These are phyloP conservation scores for Eucalyptus erythrocorys DNA, from an alignment of 345 rosid species.

Conservation along the genomic window DNA sequence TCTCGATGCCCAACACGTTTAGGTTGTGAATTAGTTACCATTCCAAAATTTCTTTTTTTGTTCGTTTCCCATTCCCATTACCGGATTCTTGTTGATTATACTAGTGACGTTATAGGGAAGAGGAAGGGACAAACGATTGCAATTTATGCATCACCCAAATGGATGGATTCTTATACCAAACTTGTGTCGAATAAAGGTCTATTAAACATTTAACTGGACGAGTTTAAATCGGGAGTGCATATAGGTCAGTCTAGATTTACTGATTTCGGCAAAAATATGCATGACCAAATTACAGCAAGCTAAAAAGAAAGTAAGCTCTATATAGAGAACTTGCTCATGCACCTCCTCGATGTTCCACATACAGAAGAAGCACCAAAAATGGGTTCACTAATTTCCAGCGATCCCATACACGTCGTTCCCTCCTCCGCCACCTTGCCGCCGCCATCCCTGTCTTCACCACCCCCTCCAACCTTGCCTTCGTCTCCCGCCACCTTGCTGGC, in stretches of 20 bases:
- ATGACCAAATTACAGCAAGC: neutral
- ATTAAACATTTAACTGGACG: neutral
- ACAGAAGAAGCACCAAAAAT: neutral
- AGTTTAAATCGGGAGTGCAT: neutral
- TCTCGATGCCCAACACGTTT: neutral
- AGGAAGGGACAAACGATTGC: neutral
- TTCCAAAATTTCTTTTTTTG: neutral
- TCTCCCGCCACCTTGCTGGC: slow-evolving; percentile 22
- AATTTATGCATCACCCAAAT: neutral
- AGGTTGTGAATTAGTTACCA: neutral
- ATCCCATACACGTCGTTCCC: slow-evolving; percentile 26
- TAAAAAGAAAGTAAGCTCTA: neutral
- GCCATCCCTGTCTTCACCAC: slow-evolving; percentile 62
- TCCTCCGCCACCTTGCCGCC: slow-evolving; percentile 12
- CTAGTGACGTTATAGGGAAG: neutral
- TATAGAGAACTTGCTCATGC: neutral
- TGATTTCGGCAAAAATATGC: neutral
- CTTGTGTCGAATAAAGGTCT: neutral
- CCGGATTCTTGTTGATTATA: neutral
- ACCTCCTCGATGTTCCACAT: neutral
- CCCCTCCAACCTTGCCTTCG: slow-evolving; percentile 38
- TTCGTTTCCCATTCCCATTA: neutral
- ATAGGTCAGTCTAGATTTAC: neutral
- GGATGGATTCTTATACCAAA: neutral
- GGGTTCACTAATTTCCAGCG: neutral